Conservation (phyloP, 306 rosid genomes). For the Abrus precatorius region DNA sequence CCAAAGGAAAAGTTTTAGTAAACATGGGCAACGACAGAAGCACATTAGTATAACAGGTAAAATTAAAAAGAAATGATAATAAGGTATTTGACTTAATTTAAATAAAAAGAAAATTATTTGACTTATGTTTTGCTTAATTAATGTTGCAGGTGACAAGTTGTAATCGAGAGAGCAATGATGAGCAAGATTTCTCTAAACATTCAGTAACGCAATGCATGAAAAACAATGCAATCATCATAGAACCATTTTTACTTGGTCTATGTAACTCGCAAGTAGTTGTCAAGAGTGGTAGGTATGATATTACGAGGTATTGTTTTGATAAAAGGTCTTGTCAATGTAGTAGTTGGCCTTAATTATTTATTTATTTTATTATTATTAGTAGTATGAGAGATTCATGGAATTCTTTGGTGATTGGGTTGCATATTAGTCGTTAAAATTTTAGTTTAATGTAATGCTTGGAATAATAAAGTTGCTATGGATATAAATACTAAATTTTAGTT, state of each 20-base stretch:
- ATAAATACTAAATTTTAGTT: no score
- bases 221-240: not conserved
- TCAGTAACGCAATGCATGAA: not conserved
- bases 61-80: not conserved
- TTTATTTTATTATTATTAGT: not conserved
- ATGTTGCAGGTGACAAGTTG: not conserved
- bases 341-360: constrained; percentile 18
- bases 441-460: not conserved
- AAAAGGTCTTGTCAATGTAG: constrained; percentile 25
- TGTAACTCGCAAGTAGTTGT: constrained; percentile 6
- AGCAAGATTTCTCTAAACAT: not conserved
- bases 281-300: not conserved
- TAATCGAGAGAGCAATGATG: not conserved
- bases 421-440: not conserved
- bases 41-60: not conserved
- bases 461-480: not conserved
- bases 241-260: not conserved
- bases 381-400: not conserved
- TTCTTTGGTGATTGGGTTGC: not conserved
- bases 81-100: constrained; percentile 6
- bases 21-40: not conserved
- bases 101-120: not conserved
- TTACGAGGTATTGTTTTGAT: not conserved
- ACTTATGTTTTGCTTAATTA: not conserved
- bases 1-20: not conserved